Percentiles rank a stretch among this genome's conserved stretches.
phyloP scores from a whole-genome alignment of 140 eudicot genomes.

The Bidens hawaiensis region DNA sequence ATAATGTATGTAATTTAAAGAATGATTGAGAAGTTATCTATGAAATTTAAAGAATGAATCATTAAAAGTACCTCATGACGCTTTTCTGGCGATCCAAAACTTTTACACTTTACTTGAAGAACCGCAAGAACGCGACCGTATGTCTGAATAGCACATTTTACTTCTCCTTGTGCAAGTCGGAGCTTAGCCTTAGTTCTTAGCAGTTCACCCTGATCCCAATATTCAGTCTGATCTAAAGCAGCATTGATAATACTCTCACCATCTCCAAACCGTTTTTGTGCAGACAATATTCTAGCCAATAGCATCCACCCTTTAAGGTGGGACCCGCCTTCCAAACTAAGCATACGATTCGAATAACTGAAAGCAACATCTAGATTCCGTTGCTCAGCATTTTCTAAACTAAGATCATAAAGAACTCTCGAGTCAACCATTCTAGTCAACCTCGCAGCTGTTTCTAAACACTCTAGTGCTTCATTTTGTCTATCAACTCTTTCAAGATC shows the following conservation, averaged over 20 bases:
- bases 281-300: constrained; percentile 74
- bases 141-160: constrained; percentile 62
- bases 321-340: constrained; percentile 70
- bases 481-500: constrained; percentile 50
- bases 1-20: too few relatives aligned
- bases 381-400: constrained; percentile 74
- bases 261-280: constrained; percentile 54
- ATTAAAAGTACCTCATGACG: constrained; percentile 18
- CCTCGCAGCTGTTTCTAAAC: constrained; percentile 58
- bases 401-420: constrained; percentile 43
- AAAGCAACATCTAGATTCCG: constrained; percentile 79
- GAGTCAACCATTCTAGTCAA: constrained; percentile 54
- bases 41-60: neutral
- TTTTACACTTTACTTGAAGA: constrained; percentile 53
- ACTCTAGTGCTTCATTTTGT: constrained; percentile 66
- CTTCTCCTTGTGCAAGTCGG: constrained; percentile 69
- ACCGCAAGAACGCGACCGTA: constrained; percentile 71
- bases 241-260: constrained; percentile 55
- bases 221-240: constrained; percentile 79
- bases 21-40: too few relatives aligned
- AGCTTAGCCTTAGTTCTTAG: constrained; percentile 76
- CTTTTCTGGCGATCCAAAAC: constrained; percentile 38
- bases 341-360: constrained; percentile 38
- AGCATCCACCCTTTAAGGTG: constrained; percentile 55
- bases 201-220: constrained; percentile 78